Percentiles rank a stretch among this genome's conserved stretches.
Conservation (phyloP, 2,329 filamentous ascomycete genomes). For the Diplodia seriata region DNA sequence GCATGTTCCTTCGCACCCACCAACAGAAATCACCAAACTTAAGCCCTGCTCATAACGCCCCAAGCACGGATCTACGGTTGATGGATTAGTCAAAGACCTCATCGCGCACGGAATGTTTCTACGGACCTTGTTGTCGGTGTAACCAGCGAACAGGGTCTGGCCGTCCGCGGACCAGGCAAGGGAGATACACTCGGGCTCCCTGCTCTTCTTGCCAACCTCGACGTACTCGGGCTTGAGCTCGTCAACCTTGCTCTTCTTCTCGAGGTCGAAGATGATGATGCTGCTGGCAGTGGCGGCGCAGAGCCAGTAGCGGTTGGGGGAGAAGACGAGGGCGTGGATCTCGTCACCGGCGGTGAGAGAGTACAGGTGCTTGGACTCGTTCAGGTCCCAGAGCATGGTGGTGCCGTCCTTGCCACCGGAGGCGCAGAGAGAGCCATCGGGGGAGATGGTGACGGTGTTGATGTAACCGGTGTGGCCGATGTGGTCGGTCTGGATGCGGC, state of each 20-base stretch:
- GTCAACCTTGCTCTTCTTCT: conserved; percentile 99
- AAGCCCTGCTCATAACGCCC: conserved; percentile 52
- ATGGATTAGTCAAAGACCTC: neutral
- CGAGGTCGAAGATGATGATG: conserved; percentile 99
- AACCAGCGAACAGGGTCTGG: conserved; percentile 99
- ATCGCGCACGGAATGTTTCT: neutral
- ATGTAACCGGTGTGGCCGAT: conserved; percentile 99
- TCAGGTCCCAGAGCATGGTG: conserved; percentile 99
- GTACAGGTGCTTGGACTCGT: conserved; percentile 99
- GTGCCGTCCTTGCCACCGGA: conserved; percentile 99
- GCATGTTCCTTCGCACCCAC: conserved; percentile 31
- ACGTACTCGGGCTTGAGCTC: conserved; percentile 99
- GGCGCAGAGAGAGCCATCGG: conserved; percentile 97
- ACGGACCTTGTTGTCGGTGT: conserved; percentile 89
- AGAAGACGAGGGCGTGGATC: conserved; percentile 99
- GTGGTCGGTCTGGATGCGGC: conserved; percentile 99
- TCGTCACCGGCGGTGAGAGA: conserved; percentile 99
- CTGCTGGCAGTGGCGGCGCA: conserved; percentile 95
- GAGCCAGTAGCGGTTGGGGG: conserved; percentile 99
- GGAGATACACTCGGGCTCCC: conserved; percentile 96
- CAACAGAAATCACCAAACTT: conserved; percentile 40
- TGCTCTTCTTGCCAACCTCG: conserved; percentile 97
- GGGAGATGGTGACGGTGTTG: conserved; percentile 99
- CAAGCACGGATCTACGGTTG: conserved; percentile 47
- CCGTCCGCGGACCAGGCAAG: conserved; percentile 98